Percentiles rank a stretch among this genome's conserved stretches.
Conservation (phyloP, 78 protist genomes). For the Monosiga brevicollis region DNA sequence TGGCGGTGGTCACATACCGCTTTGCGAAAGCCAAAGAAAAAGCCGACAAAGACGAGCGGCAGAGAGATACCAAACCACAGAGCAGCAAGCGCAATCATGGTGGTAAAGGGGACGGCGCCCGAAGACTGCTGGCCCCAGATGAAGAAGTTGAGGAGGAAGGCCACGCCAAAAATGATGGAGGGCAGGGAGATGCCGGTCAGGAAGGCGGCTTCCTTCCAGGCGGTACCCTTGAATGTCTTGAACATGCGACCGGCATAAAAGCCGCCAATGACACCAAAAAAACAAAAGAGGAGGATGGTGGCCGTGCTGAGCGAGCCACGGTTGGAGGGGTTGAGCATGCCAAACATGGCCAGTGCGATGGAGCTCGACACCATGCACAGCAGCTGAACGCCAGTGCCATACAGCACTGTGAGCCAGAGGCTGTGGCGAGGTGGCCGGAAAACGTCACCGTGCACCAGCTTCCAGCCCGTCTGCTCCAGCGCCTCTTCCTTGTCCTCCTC, state of each 20-base stretch:
- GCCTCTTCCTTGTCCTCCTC: constrained; percentile 24
- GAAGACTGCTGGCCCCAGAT: constrained; percentile 66
- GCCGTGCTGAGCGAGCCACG: constrained; percentile 80
- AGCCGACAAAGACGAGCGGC: constrained; percentile 85
- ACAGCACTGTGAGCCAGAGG: constrained; percentile 44
- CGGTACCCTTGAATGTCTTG: constrained; percentile 54
- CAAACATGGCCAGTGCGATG: constrained; percentile 65
- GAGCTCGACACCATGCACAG: constrained; percentile 59
- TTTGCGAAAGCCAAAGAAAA: constrained; percentile 73
- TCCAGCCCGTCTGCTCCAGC: constrained; percentile 79
- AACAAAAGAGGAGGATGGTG: constrained; percentile 68
- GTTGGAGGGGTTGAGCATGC: constrained; percentile 92
- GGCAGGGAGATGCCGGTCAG: constrained; percentile 10
- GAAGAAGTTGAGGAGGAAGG: constrained; percentile 68
- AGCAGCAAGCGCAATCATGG: constrained; percentile 50
- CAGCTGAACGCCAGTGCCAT: constrained; percentile 81
- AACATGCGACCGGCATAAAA: constrained; percentile 67
- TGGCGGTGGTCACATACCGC: too few species aligned
- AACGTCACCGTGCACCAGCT: constrained; percentile 93
- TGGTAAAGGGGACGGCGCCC: constrained; percentile 74
- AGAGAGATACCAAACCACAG: constrained; percentile 87
- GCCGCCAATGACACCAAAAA: constrained; percentile 72
- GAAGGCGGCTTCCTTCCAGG: constrained; percentile 65
- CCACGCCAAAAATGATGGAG: constrained; percentile 40
- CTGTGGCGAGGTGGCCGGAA: constrained; percentile 83